Conservation (phyloP, 768 basidiomycete genomes). For the Agaricus blazei region DNA sequence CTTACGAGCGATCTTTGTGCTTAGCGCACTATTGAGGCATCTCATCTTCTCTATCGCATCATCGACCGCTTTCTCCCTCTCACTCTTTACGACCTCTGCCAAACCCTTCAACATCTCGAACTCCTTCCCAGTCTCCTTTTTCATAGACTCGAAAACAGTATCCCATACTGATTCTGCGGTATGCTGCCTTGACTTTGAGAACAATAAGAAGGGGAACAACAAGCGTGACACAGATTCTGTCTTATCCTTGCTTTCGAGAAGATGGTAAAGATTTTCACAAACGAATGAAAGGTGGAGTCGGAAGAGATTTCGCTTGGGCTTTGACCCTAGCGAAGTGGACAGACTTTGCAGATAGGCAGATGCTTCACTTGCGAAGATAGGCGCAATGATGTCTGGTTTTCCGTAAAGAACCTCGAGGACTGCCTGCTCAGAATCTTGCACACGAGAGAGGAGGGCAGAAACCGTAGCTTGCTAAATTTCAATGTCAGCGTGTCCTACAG, state of each 20-base stretch:
- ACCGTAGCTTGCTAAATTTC: slow-evolving; percentile 46
- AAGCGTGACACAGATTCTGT: slow-evolving; percentile 42
- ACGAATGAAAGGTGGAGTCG: slow-evolving; percentile 57
- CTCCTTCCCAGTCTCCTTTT: slow-evolving; percentile 12
- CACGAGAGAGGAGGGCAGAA: slow-evolving; percentile 61
- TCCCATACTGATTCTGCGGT: slow-evolving; percentile 71
- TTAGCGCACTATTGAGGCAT: slow-evolving; percentile 47
- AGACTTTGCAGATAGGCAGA: slow-evolving; percentile 43
- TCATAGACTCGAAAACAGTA: slow-evolving; percentile 36
- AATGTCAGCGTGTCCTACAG: not conserved
- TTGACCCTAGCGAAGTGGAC: slow-evolving; percentile 26
- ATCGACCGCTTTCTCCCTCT: slow-evolving; percentile 25
- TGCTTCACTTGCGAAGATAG: slow-evolving; percentile 36
- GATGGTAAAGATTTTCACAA: slow-evolving; percentile 34
- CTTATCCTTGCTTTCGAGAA: slow-evolving; percentile 18
- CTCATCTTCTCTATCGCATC: slow-evolving; percentile 40
- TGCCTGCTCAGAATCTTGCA: slow-evolving; percentile 55
- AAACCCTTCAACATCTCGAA: slow-evolving; percentile 57
- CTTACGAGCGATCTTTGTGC: slow-evolving; percentile 63
- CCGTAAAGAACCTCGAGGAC: slow-evolving; percentile 71
- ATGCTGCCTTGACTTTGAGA: slow-evolving; percentile 66
- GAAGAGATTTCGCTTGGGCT: slow-evolving; percentile 48
- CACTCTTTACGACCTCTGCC: slow-evolving; percentile 33
- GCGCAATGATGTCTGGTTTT: slow-evolving; percentile 38
- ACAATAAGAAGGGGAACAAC: slow-evolving; percentile 72